phyloP scores from a whole-genome alignment of 2,329 filamentous ascomycete genomes.

The Curvularia sp. region DNA sequence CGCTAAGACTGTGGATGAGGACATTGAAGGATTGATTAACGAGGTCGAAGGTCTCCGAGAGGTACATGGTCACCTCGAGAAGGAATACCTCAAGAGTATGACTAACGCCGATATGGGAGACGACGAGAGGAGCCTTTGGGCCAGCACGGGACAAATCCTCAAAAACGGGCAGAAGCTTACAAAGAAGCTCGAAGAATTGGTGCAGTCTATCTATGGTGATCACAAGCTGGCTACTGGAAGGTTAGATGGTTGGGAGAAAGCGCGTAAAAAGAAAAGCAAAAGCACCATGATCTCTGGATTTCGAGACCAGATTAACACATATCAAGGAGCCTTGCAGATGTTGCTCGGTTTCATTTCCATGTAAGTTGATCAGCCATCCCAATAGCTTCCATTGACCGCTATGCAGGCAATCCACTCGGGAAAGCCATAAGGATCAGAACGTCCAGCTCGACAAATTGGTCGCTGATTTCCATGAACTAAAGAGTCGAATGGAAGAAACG shows the following conservation, averaged over 20 bases:
- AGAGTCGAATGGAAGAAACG: conserved; percentile 1
- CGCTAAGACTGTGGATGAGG: conserved; percentile 7
- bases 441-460: conserved; percentile 3
- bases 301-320: conserved; percentile 8
- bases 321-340: conserved; percentile 7
- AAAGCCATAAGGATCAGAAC: conserved; percentile 4
- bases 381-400: neutral
- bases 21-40: conserved; percentile 6
- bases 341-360: conserved; percentile 6
- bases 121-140: conserved; percentile 4
- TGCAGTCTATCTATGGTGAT: conserved; percentile 6
- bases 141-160: conserved; percentile 3
- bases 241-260: neutral
- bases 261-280: conserved; percentile 5
- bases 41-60: conserved; percentile 6
- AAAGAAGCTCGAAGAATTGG: conserved; percentile 6
- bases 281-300: conserved; percentile 7
- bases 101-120: conserved; percentile 2
- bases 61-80: conserved; percentile 7
- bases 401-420: conserved; percentile 4
- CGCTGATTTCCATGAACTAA: neutral
- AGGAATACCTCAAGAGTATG: conserved; percentile 7
- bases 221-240: conserved; percentile 1
- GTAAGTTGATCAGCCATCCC: neutral
- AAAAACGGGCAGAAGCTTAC: conserved; percentile 8